These are phyloP conservation scores for Elaphomyces granulatus DNA, from an alignment of 495 filamentous ascomycete genomes.

Conservation along the genomic window DNA sequence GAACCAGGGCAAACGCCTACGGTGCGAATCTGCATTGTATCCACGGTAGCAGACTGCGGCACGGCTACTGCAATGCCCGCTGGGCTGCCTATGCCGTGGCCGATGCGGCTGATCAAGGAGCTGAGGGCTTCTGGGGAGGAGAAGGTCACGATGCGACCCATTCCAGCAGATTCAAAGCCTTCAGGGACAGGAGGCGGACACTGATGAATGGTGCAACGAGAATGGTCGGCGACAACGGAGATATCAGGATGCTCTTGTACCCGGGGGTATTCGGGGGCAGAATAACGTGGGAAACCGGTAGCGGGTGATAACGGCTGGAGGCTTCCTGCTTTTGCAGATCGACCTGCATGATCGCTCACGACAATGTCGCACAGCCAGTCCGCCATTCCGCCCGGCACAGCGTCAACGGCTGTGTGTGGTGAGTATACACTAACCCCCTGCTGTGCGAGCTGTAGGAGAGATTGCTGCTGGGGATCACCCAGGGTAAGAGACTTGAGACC, in stretches of 20 bases:
- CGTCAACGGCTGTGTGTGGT: constrained; percentile 89
- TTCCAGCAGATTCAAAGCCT: constrained; percentile 55
- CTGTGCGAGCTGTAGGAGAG: constrained; percentile 66
- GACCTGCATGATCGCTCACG: constrained; percentile 32
- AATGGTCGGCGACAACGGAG: constrained; percentile 26
- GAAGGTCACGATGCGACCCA: constrained; percentile 62
- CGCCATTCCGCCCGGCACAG: constrained; percentile 69
- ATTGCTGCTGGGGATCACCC: constrained; percentile 70
- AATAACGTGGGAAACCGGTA: constrained; percentile 23
- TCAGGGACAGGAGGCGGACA: constrained; percentile 28
- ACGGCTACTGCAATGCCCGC: constrained; percentile 53
- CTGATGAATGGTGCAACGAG: constrained; percentile 38
- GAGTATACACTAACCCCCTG: constrained; percentile 91
- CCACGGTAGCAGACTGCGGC: constrained; percentile 40
- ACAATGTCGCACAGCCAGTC: constrained; percentile 92
- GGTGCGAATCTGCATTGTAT: constrained; percentile 41
- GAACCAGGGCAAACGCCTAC: constrained; percentile 72
- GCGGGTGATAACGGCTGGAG: background rate
- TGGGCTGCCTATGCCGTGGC: constrained; percentile 43
- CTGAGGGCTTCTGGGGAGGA: constrained; percentile 40
- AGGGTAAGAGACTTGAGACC: constrained; percentile 78
- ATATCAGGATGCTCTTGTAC: constrained; percentile 11
- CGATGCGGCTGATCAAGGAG: constrained; percentile 47
- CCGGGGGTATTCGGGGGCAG: constrained; percentile 29
- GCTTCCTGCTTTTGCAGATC: background rate